phyloP scores from a whole-genome alignment of 257 asterid species.

The Primulina tabacum region DNA sequence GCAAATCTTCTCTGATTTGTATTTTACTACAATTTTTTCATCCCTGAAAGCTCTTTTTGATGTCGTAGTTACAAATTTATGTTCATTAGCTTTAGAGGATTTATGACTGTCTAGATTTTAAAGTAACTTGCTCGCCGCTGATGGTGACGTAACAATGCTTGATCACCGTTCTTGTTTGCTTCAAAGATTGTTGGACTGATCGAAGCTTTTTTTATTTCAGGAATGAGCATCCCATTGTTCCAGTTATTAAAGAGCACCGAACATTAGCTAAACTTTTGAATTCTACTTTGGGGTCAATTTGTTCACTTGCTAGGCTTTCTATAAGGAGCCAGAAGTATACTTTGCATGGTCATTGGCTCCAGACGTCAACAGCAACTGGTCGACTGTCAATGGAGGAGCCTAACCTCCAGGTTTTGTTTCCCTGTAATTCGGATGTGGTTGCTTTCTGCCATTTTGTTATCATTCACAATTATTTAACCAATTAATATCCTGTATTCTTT shows the following conservation, averaged over 20 bases:
- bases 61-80: not conserved
- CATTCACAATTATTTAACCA: conserved; percentile 15
- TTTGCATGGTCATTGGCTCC: conserved; percentile 97
- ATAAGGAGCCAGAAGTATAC: conserved; percentile 77
- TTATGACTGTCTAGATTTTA: conserved; percentile 1
- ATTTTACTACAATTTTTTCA: not conserved
- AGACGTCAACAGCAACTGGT: conserved; percentile 95
- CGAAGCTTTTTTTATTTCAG: conserved; percentile 39
- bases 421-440: conserved; percentile 15
- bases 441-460: conserved; percentile 13
- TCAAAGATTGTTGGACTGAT: conserved; percentile 24
- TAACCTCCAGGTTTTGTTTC: conserved; percentile 75
- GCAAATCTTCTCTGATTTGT: conserved; percentile 1
- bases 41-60: not conserved
- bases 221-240: conserved; percentile 86
- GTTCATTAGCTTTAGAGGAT: conserved; percentile 3
- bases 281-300: conserved; percentile 84
- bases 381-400: conserved; percentile 98
- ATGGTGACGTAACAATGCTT: conserved; percentile 6
- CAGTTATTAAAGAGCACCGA: conserved; percentile 87
- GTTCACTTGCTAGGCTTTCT: conserved; percentile 86
- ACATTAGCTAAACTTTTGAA: conserved; percentile 81
- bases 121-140: not conserved
- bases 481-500: conserved; percentile 12
- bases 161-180: conserved; percentile 25